phyloP scores from a whole-genome alignment of 768 basidiomycete genomes.

The Suillus spraguei region DNA sequence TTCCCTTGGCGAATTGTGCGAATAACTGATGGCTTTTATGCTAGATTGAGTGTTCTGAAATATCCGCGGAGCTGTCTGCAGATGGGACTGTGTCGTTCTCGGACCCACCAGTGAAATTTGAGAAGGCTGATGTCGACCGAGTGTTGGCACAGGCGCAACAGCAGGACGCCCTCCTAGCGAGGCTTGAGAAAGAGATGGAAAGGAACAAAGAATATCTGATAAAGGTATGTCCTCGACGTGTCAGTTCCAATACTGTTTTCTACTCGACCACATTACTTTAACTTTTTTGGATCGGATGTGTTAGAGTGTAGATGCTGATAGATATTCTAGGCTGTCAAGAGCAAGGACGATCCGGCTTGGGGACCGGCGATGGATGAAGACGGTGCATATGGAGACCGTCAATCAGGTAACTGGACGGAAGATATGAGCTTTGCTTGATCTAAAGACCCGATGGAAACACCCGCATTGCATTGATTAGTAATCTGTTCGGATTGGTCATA shows the following conservation, averaged over 20 bases:
- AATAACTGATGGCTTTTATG: constrained; percentile 7
- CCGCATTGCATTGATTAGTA: background rate
- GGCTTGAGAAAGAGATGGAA: constrained; percentile 40
- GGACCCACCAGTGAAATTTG: constrained; percentile 60
- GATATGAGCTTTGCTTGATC: constrained; percentile 24
- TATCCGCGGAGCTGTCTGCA: constrained; percentile 67
- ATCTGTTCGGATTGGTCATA: background rate
- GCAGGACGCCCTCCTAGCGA: constrained; percentile 33
- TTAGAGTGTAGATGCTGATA: background rate
- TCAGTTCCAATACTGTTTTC: constrained; percentile 2
- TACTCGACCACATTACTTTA: background rate
- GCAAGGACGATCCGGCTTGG: constrained; percentile 31
- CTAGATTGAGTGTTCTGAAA: constrained; percentile 72
- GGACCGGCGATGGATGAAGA: constrained; percentile 32
- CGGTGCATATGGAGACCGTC: constrained; percentile 15
- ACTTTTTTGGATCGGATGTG: background rate
- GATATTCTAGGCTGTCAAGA: constrained; percentile 30
- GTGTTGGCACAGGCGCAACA: constrained; percentile 58
- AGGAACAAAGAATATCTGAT: constrained; percentile 71
- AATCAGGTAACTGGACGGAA: constrained; percentile 27
- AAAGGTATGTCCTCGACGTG: constrained; percentile 50
- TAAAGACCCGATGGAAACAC: background rate
- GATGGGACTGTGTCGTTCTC: constrained; percentile 76
- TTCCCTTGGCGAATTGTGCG: background rate
- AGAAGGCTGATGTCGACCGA: constrained; percentile 61